Conservation (phyloP, 305 asterid genomes). For the Fraxinus platypoda region DNA sequence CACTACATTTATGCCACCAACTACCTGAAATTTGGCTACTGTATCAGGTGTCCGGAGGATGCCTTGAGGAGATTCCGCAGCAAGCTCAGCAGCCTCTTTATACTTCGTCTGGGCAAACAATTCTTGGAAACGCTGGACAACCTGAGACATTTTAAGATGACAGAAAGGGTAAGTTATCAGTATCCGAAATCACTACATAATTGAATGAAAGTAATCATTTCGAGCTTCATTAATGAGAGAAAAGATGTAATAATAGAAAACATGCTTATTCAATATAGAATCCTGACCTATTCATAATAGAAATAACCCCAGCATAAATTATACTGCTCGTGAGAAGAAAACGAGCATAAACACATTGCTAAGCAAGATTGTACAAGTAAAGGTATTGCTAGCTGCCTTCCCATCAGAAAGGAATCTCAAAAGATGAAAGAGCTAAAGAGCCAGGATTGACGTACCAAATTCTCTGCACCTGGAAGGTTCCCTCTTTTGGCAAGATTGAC, state of each 20-base stretch:
- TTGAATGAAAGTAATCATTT: not conserved
- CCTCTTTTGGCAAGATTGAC: constrained; percentile 98
- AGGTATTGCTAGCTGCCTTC: constrained; percentile 9
- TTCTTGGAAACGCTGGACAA: constrained; percentile 98
- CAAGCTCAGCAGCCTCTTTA: constrained; percentile 99
- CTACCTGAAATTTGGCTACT: constrained; percentile 97
- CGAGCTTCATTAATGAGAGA: constrained; percentile 5
- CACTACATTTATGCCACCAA: not conserved
- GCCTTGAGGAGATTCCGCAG: constrained; percentile 99
- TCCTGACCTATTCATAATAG: constrained; percentile 4
- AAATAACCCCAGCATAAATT: constrained; percentile 5
- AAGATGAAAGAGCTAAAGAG: constrained; percentile 9
- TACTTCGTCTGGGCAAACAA: constrained; percentile 98
- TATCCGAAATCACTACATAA: not conserved
- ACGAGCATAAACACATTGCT: constrained; percentile 16
- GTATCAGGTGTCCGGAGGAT: constrained; percentile 96
- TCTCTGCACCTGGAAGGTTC: constrained; percentile 97
- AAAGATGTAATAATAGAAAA: not conserved
- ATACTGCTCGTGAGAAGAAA: not conserved
- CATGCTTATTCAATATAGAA: not conserved
- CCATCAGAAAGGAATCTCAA: not conserved
- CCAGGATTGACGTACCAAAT: constrained; percentile 58
- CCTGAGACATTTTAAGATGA: constrained; percentile 47
- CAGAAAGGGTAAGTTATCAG: not conserved
- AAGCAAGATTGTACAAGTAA: constrained; percentile 13